A percentile compares a stretch with the other conserved stretches of the same genome.
Evolutionary conservation across 768 basidiomycete species (phyloP).

Genomic region (Dictyophora rubrovolvata): DNA sequence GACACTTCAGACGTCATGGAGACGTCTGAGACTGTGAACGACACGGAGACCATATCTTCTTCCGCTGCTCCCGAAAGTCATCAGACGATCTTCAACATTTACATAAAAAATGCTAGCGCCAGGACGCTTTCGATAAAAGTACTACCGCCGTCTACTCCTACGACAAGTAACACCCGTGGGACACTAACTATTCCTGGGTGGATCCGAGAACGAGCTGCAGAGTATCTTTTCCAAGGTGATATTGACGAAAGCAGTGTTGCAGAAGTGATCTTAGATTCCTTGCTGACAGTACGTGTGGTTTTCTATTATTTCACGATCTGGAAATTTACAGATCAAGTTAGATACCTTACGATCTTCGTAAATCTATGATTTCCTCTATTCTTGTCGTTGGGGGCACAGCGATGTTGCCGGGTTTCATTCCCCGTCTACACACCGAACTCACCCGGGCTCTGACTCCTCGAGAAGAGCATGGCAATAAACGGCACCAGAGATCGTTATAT

Average conservation of each 20-base stretch:
- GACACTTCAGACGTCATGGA: constrained; percentile 35
- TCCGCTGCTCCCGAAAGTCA: constrained; percentile 28
- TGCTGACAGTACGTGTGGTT: constrained; percentile 54
- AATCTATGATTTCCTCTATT: constrained; percentile 73
- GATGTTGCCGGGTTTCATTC: constrained; percentile 88
- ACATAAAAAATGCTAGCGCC: constrained; percentile 67
- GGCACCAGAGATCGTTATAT: constrained; percentile 30
- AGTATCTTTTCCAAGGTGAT: constrained; percentile 85
- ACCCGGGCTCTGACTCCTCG: constrained; percentile 44
- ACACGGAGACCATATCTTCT: constrained; percentile 47
- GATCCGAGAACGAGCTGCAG: constrained; percentile 86
- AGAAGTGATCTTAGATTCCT: constrained; percentile 65
- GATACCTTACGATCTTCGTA: constrained; percentile 86
- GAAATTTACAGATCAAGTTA: constrained; percentile 22
- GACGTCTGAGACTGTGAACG: constrained; percentile 39
- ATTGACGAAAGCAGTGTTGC: constrained; percentile 81
- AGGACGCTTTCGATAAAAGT: constrained; percentile 65
- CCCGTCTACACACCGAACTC: constrained; percentile 74
- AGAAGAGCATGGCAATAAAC: neutral
- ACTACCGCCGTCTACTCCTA: constrained; percentile 54
- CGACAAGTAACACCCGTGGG: constrained; percentile 61
- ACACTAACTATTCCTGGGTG: constrained; percentile 87
- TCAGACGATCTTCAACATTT: constrained; percentile 56
- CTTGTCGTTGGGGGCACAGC: constrained; percentile 83
- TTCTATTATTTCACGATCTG: neutral